phyloP scores from a whole-genome alignment of 768 basidiomycete species.

The Podaxis sp. region DNA sequence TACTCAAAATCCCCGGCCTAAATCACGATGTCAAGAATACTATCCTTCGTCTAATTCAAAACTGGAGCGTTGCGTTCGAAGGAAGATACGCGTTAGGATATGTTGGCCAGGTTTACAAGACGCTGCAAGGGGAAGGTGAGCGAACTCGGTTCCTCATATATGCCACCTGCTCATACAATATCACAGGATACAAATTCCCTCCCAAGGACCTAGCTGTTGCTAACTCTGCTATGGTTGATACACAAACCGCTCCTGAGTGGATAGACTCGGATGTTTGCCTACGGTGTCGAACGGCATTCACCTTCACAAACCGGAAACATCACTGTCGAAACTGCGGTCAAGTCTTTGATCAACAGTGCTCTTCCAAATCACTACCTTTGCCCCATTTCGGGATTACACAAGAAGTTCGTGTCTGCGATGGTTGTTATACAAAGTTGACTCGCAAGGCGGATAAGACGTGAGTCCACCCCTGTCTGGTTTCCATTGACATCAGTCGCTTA shows the following conservation, averaged over 20 bases:
- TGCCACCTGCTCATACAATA: not conserved
- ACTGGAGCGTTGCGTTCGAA: slow-evolving; percentile 91
- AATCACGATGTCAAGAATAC: slow-evolving; percentile 83
- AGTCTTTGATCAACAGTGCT: slow-evolving; percentile 94
- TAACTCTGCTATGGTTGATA: slow-evolving; percentile 86
- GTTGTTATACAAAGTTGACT: slow-evolving; percentile 76
- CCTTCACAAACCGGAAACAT: slow-evolving; percentile 96
- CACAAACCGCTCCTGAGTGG: slow-evolving; percentile 94
- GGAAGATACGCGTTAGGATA: slow-evolving; percentile 74
- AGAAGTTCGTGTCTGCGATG: slow-evolving; percentile 92
- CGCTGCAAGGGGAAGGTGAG: slow-evolving; percentile 72
- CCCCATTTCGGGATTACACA: slow-evolving; percentile 94
- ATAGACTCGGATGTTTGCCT: slow-evolving; percentile 94
- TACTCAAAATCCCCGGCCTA: slow-evolving; percentile 74
- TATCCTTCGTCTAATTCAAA: slow-evolving; percentile 81
- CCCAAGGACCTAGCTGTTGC: slow-evolving; percentile 70
- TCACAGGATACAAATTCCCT: slow-evolving; percentile 78
- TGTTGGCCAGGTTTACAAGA: slow-evolving; percentile 78
- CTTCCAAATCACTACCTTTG: slow-evolving; percentile 77
- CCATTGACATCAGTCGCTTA: slow-evolving; percentile 9
- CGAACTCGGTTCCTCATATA: slow-evolving; percentile 6
- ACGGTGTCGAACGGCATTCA: slow-evolving; percentile 87
- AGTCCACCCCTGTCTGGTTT: not conserved
- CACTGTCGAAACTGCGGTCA: slow-evolving; percentile 98
- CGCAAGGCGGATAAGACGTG: slow-evolving; percentile 56